phyloP scores from a whole-genome alignment of 345 rosid species.

The Isatis tinctoria region DNA sequence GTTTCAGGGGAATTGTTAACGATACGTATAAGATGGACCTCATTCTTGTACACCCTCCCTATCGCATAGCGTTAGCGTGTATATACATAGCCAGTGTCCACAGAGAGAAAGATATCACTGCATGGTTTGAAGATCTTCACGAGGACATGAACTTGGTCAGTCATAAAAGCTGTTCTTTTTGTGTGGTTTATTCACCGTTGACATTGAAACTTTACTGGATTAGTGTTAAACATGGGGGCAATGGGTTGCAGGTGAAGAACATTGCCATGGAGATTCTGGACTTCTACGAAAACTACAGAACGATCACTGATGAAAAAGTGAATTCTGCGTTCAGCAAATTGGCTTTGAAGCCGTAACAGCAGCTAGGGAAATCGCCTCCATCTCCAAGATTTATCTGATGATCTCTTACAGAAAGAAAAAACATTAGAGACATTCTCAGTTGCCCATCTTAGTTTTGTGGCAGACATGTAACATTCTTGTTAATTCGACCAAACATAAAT shows the following conservation, averaged over 20 bases:
- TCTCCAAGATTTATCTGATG: neutral
- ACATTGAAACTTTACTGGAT: neutral
- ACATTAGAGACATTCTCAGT: neutral
- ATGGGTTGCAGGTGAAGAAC: conserved; percentile 41
- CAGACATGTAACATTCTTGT: conserved; percentile 1
- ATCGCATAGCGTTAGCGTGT: conserved; percentile 84
- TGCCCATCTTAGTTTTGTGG: conserved; percentile 1
- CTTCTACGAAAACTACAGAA: conserved; percentile 43
- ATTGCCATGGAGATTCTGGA: conserved; percentile 51
- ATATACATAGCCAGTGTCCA: conserved; percentile 73
- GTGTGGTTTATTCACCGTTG: neutral
- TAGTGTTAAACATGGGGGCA: neutral
- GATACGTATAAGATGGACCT: conserved; percentile 98
- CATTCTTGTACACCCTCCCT: conserved; percentile 83
- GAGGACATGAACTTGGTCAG: conserved; percentile 93
- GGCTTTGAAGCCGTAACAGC: conserved; percentile 36
- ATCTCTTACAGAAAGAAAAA: neutral
- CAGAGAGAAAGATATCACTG: conserved; percentile 70
- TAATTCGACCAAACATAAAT: neutral
- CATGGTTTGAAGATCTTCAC: conserved; percentile 94
- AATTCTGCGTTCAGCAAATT: conserved; percentile 54
- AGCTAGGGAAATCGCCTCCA: neutral
- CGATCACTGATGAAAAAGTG: conserved; percentile 30
- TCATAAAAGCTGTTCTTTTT: neutral
- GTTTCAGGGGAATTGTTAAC: conserved; percentile 76